A percentile compares a stretch with the other conserved stretches of the same genome.
Conservation (phyloP, 1,284 basidiomycete species). For the Lentinula novae-zelandiae region DNA sequence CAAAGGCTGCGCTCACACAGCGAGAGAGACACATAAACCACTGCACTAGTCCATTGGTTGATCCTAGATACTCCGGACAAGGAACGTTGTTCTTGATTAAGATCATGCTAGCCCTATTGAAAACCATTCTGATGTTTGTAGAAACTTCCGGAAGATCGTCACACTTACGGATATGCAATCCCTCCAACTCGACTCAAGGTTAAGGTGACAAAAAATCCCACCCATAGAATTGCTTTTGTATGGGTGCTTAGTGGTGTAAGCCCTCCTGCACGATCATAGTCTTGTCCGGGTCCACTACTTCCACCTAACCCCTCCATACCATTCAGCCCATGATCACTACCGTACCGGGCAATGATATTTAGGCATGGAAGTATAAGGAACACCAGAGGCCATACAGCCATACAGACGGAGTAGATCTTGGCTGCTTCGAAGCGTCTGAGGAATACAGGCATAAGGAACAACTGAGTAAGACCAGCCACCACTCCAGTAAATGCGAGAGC, state of each 20-base stretch:
- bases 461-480: slow-evolving; percentile 37
- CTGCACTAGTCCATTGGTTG: slow-evolving; percentile 61
- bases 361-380: slow-evolving; percentile 38
- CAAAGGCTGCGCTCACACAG: slow-evolving; percentile 56
- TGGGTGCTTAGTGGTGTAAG: slow-evolving; percentile 10
- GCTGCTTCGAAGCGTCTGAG: slow-evolving; percentile 37
- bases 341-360: slow-evolving; percentile 34
- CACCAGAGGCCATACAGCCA: slow-evolving; percentile 39
- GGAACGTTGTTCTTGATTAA: slow-evolving; percentile 55
- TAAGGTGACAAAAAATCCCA: slow-evolving; percentile 33
- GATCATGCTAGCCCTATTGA: slow-evolving; percentile 53
- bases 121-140: not conserved
- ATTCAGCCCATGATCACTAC: slow-evolving; percentile 8
- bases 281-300: slow-evolving; percentile 15
- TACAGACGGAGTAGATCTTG: slow-evolving; percentile 40
- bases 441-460: slow-evolving; percentile 41
- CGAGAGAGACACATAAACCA: slow-evolving; percentile 58
- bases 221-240: slow-evolving; percentile 30
- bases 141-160: too few relatives aligned
- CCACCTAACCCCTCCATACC: slow-evolving; percentile 8
- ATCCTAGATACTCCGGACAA: slow-evolving; percentile 47
- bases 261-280: too few relatives aligned
- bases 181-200: slow-evolving; percentile 31
- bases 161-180: slow-evolving; percentile 37
- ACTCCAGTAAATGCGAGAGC: slow-evolving; percentile 41